Evolutionary conservation across 164 flowering plant species (phyloP), one percentile per base, ranked within the genome.

Genomic region (Santalum album): DNA sequence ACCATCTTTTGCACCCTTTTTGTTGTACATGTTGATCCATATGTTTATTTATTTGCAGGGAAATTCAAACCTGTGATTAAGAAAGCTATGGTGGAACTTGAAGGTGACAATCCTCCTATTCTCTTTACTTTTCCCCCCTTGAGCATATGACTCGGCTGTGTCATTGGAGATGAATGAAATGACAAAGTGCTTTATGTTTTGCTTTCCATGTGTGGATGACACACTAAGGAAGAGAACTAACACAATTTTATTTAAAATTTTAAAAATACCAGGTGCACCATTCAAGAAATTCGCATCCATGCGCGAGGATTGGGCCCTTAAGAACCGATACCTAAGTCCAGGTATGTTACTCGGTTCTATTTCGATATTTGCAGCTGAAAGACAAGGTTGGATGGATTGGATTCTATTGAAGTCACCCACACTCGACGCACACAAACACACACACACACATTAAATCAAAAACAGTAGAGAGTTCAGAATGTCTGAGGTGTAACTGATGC

Each of bases 21-120:
- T 12, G 42, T 9, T 38, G 42, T 3, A 12, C 36, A 12, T 3
- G 14, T 15, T 4, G 42, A 1, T 38, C 17, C 14, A 32, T 3
- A 38, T 16, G 3, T 9, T 38, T 11, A 38, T 38, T 9, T 11
- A 38, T 3, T 67, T 66, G 51, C 82, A 86, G 97, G 96, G 40
- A 90, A 87, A 64, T 90, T 82, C 81, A 94, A 94, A 84, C 99
- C 97, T 25, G 99, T 94, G 59, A 94, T 90, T 60, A 90, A 90
- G 81, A 94, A 94, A 80, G 99, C 99, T 53, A 90, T 94, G 99
- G 99, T 94, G 67, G 99, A 94, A 70, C 92, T 94, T 61, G 95
- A 94, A 34, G 96, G 96, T 87, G 64, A 59, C 29, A 55, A 7
- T 20, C 24, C 12, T 29, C 34, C 9, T n/a, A n/a, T n/a, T n/a